Conservation (phyloP, 2,329 filamentous ascomycete genomes). For the Apiospora arundinis region DNA sequence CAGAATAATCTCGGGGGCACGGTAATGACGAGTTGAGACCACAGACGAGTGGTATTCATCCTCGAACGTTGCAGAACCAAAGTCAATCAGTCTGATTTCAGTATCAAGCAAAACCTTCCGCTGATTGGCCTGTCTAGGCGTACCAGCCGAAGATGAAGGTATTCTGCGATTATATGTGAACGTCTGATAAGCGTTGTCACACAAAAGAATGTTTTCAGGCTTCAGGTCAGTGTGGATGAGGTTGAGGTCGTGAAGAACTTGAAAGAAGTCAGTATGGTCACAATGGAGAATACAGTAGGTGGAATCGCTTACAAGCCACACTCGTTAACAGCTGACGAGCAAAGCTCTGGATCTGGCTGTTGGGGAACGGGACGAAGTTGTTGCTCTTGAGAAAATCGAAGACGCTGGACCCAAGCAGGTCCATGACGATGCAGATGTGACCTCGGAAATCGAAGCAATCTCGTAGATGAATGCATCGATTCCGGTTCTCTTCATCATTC, state of each 20-base stretch:
- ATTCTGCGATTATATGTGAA: constrained; percentile 75
- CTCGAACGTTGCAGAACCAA: constrained; percentile 75
- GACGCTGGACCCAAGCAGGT: constrained; percentile 87
- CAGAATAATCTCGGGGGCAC: constrained; percentile 74
- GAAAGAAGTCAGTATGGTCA: constrained; percentile 32
- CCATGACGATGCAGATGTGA: constrained; percentile 88
- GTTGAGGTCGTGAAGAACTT: constrained; percentile 94
- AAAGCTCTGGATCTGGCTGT: constrained; percentile 97
- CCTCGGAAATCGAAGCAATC: constrained; percentile 98
- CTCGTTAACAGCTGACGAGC: constrained; percentile 96
- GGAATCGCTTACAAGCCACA: constrained; percentile 78
- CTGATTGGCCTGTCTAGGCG: constrained; percentile 66
- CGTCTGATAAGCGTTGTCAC: constrained; percentile 69
- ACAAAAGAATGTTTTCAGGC: constrained; percentile 73
- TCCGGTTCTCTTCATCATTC: constrained; percentile 90
- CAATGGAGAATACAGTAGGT: background rate
- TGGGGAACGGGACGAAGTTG: constrained; percentile 94
- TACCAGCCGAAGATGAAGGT: constrained; percentile 68
- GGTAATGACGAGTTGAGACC: constrained; percentile 73
- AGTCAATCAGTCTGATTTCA: constrained; percentile 74
- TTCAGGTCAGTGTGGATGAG: constrained; percentile 89
- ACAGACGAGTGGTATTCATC: constrained; percentile 77
- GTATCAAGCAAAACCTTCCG: constrained; percentile 70
- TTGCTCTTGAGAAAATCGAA: constrained; percentile 98
- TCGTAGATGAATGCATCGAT: constrained; percentile 94